phyloP scores from a whole-genome alignment of 2,329 filamentous ascomycete genomes.

The Calonectria hongkongensis region DNA sequence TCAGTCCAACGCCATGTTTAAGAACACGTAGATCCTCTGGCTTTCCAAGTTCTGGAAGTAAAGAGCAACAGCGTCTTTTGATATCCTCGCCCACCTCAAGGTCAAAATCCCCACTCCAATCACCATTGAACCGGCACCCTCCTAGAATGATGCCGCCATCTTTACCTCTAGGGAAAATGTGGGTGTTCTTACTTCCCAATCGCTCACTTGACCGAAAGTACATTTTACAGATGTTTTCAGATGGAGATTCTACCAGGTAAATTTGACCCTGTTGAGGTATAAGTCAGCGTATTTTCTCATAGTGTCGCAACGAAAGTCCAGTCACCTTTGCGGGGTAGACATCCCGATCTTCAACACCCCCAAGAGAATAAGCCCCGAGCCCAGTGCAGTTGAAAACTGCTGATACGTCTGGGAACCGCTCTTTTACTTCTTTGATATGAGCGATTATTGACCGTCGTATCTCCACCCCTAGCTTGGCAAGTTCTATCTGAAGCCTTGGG shows the following conservation, averaged over 20 bases:
- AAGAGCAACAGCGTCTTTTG: constrained; percentile 57
- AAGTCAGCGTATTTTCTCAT: neutral
- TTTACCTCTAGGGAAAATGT: constrained; percentile 16
- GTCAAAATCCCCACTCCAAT: constrained; percentile 57
- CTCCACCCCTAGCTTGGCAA: constrained; percentile 78
- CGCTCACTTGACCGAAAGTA: constrained; percentile 61
- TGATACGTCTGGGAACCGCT: constrained; percentile 71
- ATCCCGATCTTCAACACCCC: constrained; percentile 82
- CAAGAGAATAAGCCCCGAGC: constrained; percentile 80
- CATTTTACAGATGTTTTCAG: constrained; percentile 62
- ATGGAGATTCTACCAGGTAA: constrained; percentile 61
- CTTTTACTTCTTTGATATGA: constrained; percentile 79
- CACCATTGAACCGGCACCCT: constrained; percentile 57
- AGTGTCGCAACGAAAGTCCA: neutral
- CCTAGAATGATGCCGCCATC: constrained; percentile 36
- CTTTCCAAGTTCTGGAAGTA: constrained; percentile 58
- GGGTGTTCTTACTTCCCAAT: constrained; percentile 9
- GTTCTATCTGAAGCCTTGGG: constrained; percentile 79
- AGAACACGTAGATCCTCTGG: constrained; percentile 59
- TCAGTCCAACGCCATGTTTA: constrained; percentile 58
- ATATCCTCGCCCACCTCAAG: constrained; percentile 58
- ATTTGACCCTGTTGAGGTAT: constrained; percentile 50
- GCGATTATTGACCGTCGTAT: constrained; percentile 75
- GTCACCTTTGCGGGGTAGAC: constrained; percentile 79
- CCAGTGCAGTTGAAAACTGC: constrained; percentile 86